Evolutionary conservation across 768 basidiomycete species (phyloP).

Genomic region (Hebeloma cylindrosporum): DNA sequence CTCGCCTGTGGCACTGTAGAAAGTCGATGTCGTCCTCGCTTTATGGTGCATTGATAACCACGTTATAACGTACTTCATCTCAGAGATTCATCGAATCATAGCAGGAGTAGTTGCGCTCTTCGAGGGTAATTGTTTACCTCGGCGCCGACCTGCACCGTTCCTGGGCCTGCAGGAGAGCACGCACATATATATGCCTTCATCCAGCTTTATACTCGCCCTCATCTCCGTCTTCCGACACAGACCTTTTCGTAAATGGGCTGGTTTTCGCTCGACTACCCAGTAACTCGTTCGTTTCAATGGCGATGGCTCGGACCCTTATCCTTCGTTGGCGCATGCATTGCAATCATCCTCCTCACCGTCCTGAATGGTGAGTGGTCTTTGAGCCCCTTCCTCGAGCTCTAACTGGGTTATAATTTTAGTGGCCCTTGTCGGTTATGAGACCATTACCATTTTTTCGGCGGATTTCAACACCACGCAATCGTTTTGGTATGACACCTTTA

Average conservation of each 20-base stretch:
- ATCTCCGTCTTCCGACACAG: no score
- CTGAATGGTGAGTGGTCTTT: slow-evolving; percentile 21
- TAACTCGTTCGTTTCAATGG: slow-evolving; percentile 14
- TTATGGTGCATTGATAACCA: no score
- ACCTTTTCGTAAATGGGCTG: background rate
- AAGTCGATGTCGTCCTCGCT: no score
- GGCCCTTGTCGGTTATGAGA: slow-evolving; percentile 24
- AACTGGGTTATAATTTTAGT: slow-evolving; percentile 7
- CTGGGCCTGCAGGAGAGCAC: no score
- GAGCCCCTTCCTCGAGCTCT: background rate
- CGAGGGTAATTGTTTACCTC: no score
- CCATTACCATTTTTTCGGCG: slow-evolving; percentile 18
- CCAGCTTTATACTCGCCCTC: no score
- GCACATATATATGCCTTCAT: no score
- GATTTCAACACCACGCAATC: slow-evolving; percentile 20
- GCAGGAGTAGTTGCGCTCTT: no score
- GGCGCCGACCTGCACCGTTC: no score
- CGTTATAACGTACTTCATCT: no score
- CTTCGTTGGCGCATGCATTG: slow-evolving; percentile 11
- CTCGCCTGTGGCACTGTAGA: no score
- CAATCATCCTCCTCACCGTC: slow-evolving; percentile 13
- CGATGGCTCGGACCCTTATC: slow-evolving; percentile 4
- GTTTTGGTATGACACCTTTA: slow-evolving; percentile 19
- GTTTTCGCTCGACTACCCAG: slow-evolving; percentile 12
- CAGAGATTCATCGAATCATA: no score